phyloP scores from a whole-genome alignment of 1,139 yeast genomes.

The Suhomyces yuchorum region DNA sequence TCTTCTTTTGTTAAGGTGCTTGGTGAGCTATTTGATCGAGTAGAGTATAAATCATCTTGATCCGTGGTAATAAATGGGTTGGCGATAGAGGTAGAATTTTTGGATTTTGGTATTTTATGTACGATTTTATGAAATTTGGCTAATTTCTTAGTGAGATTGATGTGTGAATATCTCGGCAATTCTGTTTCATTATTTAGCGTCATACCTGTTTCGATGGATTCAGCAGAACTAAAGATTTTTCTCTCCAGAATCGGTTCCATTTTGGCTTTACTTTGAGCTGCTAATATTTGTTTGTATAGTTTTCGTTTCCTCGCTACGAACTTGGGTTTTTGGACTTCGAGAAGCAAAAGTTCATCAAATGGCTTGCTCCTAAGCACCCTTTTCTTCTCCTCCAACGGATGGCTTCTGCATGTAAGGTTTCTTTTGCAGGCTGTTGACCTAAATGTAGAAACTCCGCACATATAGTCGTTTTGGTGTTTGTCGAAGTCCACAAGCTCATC shows the following conservation, averaged over 20 bases:
- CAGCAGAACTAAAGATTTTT: not conserved
- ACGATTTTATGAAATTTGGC: not conserved
- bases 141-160: not conserved
- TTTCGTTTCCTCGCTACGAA: constrained; percentile 6
- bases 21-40: not conserved
- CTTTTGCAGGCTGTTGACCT: constrained; percentile 17
- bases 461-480: constrained; percentile 19
- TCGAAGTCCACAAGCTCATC: constrained; percentile 7
- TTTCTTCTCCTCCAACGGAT: constrained; percentile 15
- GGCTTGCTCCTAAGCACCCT: constrained; percentile 17
- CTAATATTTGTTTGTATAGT: constrained; percentile 4
- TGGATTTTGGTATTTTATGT: not conserved
- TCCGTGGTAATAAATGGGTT: not conserved
- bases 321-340: constrained; percentile 5
- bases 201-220: not conserved
- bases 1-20: too few species aligned
- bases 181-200: not conserved
- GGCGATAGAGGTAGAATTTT: not conserved
- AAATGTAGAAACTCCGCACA: constrained; percentile 21
- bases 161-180: not conserved
- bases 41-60: not conserved
- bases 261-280: not conserved
- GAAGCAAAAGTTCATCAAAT: constrained; percentile 10
- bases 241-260: too few species aligned
- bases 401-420: constrained; percentile 19